These are phyloP conservation scores for Ocimum tenuiflorum DNA, from an alignment of 257 asterid genomes.

Conservation along the genomic window DNA sequence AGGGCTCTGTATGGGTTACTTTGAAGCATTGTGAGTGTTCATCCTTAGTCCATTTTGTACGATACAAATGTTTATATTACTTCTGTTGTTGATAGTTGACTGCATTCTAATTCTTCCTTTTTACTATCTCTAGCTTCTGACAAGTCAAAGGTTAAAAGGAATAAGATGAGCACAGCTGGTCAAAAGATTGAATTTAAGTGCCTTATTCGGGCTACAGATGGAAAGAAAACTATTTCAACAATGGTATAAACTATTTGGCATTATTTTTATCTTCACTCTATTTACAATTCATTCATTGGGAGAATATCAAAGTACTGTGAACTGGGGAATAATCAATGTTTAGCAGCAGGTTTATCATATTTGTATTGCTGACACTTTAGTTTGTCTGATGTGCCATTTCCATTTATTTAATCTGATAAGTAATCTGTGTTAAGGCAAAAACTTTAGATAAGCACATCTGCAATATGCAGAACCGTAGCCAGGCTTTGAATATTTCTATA, in stretches of 20 bases:
- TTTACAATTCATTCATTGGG: slow-evolving; percentile 5
- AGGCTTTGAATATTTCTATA: too few species aligned
- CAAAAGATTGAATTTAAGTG: slow-evolving; percentile 60
- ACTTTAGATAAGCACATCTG: too few species aligned
- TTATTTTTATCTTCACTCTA: neutral
- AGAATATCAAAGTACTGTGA: neutral
- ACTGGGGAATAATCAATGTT: slow-evolving; percentile 10
- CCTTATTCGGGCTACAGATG: slow-evolving; percentile 82
- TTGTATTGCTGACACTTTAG: neutral
- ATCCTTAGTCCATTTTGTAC: neutral
- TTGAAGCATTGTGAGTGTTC: slow-evolving; percentile 58
- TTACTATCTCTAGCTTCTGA: slow-evolving; percentile 52
- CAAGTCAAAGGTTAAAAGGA: slow-evolving; percentile 59
- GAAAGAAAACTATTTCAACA: slow-evolving; percentile 69
- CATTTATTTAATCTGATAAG: neutral
- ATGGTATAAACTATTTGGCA: slow-evolving; percentile 32
- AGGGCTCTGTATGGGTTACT: slow-evolving; percentile 91
- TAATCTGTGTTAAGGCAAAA: neutral
- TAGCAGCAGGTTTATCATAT: neutral
- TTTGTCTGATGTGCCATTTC: neutral
- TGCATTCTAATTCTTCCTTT: neutral
- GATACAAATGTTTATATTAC: neutral
- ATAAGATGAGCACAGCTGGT: slow-evolving; percentile 63
- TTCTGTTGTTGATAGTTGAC: slow-evolving; percentile 2
- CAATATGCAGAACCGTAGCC: too few species aligned